Evolutionary conservation across 139 green algal genomes (phyloP).

Genomic region (Chlamydomonas eustigma): DNA sequence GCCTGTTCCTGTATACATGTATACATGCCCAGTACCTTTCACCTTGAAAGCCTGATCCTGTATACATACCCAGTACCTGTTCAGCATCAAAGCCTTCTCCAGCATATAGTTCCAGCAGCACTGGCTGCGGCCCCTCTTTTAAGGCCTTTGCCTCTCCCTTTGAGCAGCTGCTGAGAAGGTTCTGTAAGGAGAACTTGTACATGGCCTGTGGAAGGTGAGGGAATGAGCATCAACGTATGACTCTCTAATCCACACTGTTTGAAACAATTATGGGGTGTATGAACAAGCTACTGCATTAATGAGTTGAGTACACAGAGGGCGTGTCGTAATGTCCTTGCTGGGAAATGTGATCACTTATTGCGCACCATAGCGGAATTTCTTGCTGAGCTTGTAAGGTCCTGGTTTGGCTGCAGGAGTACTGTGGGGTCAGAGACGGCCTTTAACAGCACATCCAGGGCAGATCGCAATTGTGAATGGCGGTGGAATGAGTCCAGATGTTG

Average conservation of each 20-base stretch:
- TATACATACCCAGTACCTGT: constrained; percentile 23
- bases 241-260: background rate
- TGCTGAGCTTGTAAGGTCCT: constrained; percentile 41
- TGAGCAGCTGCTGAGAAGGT: constrained; percentile 1
- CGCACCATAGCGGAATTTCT: constrained; percentile 51
- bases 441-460: constrained; percentile 32
- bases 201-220: constrained; percentile 9
- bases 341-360: background rate
- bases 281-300: background rate
- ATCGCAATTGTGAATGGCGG: constrained; percentile 15
- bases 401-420: constrained; percentile 57
- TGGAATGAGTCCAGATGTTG: constrained; percentile 43
- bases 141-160: constrained; percentile 10
- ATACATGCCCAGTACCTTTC: constrained; percentile 36
- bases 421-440: constrained; percentile 31
- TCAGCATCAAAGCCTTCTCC: constrained; percentile 47
- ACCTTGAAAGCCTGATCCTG: background rate
- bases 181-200: background rate
- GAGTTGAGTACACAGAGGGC: too few species aligned
- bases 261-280: background rate
- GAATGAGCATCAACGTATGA: background rate
- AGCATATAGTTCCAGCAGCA: constrained; percentile 39
- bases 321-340: background rate
- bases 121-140: background rate
- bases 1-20: background rate